Conservation (phyloP, 2,329 filamentous ascomycete genomes). For the Penicillium oxalicum region DNA sequence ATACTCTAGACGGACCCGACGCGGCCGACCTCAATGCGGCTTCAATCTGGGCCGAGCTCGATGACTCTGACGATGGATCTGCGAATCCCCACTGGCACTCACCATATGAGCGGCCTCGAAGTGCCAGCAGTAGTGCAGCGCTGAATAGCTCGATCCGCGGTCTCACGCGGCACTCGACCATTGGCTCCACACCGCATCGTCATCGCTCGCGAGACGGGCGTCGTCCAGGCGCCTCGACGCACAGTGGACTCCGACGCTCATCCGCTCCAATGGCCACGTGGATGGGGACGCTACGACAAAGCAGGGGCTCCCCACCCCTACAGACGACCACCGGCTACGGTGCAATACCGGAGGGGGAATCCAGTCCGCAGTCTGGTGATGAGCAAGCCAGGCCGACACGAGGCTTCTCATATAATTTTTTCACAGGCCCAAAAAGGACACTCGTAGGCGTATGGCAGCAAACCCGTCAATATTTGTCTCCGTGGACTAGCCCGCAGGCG, state of each 20-base stretch:
- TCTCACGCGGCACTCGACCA: constrained; percentile 19
- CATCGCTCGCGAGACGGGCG: constrained; percentile 19
- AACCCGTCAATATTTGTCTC: constrained; percentile 20
- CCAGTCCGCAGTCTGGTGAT: not conserved
- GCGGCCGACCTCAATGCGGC: constrained; percentile 59
- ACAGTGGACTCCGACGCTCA: constrained; percentile 18
- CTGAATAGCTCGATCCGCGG: constrained; percentile 15
- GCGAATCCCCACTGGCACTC: constrained; percentile 8
- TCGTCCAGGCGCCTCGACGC: constrained; percentile 10
- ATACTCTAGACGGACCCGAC: constrained; percentile 39
- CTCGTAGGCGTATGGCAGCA: constrained; percentile 22
- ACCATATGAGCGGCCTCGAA: constrained; percentile 18
- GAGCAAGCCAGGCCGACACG: constrained; percentile 1
- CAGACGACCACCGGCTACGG: constrained; percentile 22
- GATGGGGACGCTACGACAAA: constrained; percentile 16
- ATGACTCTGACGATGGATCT: constrained; percentile 57
- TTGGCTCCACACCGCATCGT: constrained; percentile 15
- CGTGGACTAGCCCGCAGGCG: constrained; percentile 20
- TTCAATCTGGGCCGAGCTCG: constrained; percentile 83
- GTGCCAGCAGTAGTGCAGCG: constrained; percentile 17
- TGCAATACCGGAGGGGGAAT: constrained; percentile 20
- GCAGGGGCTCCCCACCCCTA: constrained; percentile 20
- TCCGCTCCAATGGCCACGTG: constrained; percentile 23
- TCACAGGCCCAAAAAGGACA: constrained; percentile 26
- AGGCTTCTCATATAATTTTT: constrained; percentile 8